Conservation (phyloP, 1,139 yeast genomes). For the Meyerozyma elateridarum region DNA sequence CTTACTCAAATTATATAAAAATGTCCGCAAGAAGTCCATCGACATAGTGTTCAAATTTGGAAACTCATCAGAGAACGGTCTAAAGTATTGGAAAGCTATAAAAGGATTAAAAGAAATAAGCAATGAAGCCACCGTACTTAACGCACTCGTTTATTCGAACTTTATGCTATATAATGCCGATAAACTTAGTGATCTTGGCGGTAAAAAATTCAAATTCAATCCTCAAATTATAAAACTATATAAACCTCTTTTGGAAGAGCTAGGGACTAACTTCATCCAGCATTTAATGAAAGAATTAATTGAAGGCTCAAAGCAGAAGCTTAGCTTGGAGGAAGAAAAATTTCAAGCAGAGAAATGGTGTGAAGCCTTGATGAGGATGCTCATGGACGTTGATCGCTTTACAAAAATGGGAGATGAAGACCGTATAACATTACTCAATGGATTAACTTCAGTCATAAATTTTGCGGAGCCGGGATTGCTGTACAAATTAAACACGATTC, state of each 20-base stretch:
- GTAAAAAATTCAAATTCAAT: conserved; percentile 22
- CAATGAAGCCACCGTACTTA: not conserved
- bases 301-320: too few species aligned
- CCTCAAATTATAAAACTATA: conserved; percentile 25
- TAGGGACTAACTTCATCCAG: conserved; percentile 19
- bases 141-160: conserved; percentile 1
- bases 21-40: conserved; percentile 44
- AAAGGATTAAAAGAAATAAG: conserved; percentile 12
- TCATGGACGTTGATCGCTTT: not conserved
- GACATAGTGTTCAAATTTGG: conserved; percentile 31
- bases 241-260: conserved; percentile 20
- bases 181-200: too few species aligned
- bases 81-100: conserved; percentile 38
- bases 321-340: too few species aligned
- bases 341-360: not conserved
- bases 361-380: not conserved
- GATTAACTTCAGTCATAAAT: too few species aligned
- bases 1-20: conserved; percentile 28
- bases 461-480: too few species aligned
- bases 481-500: not conserved
- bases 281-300: too few species aligned
- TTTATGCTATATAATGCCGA: conserved; percentile 10
- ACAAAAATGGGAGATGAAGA: too few species aligned
- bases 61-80: conserved; percentile 33
- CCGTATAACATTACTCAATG: too few species aligned